Percentiles rank a stretch among this genome's conserved stretches.
phyloP scores from a whole-genome alignment of 148 eudicot species.

The Talinum fruticosum region DNA sequence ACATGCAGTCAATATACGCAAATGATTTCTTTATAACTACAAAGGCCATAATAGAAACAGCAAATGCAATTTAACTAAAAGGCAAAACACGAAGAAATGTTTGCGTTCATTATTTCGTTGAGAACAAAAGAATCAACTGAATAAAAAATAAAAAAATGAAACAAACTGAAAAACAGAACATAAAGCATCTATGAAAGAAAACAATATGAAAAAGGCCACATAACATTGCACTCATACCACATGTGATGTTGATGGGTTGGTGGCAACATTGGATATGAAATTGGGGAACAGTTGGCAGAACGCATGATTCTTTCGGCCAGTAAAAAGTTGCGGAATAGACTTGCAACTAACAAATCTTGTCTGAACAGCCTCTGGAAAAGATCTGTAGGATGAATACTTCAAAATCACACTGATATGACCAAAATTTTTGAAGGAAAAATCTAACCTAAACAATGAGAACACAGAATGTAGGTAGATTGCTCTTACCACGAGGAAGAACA shows the following conservation, averaged over 20 bases:
- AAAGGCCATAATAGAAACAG: background rate
- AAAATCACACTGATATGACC: conserved; percentile 10
- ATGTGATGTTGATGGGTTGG: conserved; percentile 98
- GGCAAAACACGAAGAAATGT: background rate
- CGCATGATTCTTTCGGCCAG: conserved; percentile 99
- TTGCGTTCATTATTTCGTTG: background rate
- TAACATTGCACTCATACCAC: conserved; percentile 50
- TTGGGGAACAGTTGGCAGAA: conserved; percentile 93
- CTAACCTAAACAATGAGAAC: conserved; percentile 4
- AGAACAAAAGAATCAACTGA: background rate
- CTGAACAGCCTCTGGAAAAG: conserved; percentile 90
- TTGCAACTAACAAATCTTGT: conserved; percentile 96
- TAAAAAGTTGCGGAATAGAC: conserved; percentile 88
- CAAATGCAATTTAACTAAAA: background rate
- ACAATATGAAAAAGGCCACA: background rate
- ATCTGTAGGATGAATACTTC: conserved; percentile 38
- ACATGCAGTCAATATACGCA: background rate
- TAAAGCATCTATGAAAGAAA: background rate
- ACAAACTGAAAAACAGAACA: background rate
- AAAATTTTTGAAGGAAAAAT: background rate
- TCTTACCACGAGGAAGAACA: conserved; percentile 91
- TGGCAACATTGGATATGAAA: conserved; percentile 87
- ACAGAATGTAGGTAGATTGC: background rate
- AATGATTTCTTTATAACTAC: background rate
- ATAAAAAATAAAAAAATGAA: background rate